Evolutionary conservation across 1,284 basidiomycete species (phyloP).

Genomic region (Veloporphyrellus conicus): DNA sequence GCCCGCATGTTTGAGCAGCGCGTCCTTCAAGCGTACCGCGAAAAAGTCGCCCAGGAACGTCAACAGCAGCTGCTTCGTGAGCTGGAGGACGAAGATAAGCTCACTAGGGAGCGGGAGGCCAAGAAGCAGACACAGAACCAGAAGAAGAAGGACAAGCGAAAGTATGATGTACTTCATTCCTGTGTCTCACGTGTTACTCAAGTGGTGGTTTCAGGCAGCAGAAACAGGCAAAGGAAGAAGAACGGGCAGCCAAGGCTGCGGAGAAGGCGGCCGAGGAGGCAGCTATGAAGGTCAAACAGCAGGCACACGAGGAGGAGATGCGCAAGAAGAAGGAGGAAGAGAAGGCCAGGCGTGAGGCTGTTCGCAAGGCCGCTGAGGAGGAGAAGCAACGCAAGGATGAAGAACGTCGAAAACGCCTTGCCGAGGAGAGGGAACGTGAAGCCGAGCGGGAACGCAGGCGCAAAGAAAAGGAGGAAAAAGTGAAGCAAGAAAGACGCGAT

Average conservation of each 20-base stretch:
- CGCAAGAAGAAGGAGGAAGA: slow-evolving; percentile 72
- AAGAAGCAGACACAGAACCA: slow-evolving; percentile 96
- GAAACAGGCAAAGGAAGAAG: slow-evolving; percentile 90
- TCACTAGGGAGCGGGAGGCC: slow-evolving; percentile 78
- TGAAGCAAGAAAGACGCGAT: slow-evolving; percentile 60
- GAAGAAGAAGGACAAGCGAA: slow-evolving; percentile 98
- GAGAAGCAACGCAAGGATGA: slow-evolving; percentile 76
- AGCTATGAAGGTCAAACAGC: slow-evolving; percentile 61
- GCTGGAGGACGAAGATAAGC: slow-evolving; percentile 84
- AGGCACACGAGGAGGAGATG: slow-evolving; percentile 59
- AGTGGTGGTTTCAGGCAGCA: slow-evolving; percentile 59
- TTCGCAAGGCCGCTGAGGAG: slow-evolving; percentile 73
- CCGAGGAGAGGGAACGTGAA: slow-evolving; percentile 62
- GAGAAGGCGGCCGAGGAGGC: slow-evolving; percentile 80
- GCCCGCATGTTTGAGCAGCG: slow-evolving; percentile 99
- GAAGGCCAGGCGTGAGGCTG: slow-evolving; percentile 65
- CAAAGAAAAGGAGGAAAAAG: slow-evolving; percentile 63
- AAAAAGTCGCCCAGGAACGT: slow-evolving; percentile 87
- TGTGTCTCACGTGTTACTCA: slow-evolving; percentile 5
- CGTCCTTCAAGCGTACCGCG: slow-evolving; percentile 88
- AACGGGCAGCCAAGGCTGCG: slow-evolving; percentile 73
- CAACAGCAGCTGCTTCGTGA: slow-evolving; percentile 84
- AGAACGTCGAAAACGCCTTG: slow-evolving; percentile 67
- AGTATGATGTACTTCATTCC: slow-evolving; percentile 41
- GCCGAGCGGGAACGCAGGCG: slow-evolving; percentile 62